Percentiles rank a stretch among this genome's conserved stretches.
phyloP scores from a whole-genome alignment of 257 asterid species.

The Plectranthus barbatus region DNA sequence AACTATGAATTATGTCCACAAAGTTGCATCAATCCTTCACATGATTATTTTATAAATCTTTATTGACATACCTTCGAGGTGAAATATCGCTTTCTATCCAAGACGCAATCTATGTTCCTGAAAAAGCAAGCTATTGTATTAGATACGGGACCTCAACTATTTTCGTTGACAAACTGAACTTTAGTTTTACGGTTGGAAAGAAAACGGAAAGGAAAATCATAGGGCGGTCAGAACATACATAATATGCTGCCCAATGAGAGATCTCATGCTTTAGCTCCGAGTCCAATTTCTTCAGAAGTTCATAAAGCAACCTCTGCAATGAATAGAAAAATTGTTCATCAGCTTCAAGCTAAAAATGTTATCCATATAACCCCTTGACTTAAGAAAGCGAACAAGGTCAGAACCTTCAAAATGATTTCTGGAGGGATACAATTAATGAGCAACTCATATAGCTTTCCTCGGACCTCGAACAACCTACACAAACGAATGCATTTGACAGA shows the following conservation, averaged over 20 bases:
- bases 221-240: conserved; percentile 45
- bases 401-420: conserved; percentile 83
- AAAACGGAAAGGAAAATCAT: not conserved
- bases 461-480: conserved; percentile 80
- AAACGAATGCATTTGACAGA: conserved; percentile 4
- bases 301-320: conserved; percentile 79
- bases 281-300: conserved; percentile 83
- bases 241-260: conserved; percentile 92
- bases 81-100: conserved; percentile 97
- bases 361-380: not conserved
- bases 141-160: not conserved
- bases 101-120: conserved; percentile 94
- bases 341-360: not conserved
- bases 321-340: conserved; percentile 5
- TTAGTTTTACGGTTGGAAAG: not conserved
- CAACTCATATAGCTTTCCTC: conserved; percentile 91
- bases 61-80: conserved; percentile 80
- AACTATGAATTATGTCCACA: not conserved
- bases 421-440: conserved; percentile 93
- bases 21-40: not conserved
- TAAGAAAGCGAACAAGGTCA: no score
- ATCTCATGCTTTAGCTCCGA: conserved; percentile 88
- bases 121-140: conserved; percentile 3
- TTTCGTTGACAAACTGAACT: not conserved
- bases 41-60: not conserved